phyloP scores from a whole-genome alignment of 176 grass and related monocot genomes.

The Carex scoparia region DNA sequence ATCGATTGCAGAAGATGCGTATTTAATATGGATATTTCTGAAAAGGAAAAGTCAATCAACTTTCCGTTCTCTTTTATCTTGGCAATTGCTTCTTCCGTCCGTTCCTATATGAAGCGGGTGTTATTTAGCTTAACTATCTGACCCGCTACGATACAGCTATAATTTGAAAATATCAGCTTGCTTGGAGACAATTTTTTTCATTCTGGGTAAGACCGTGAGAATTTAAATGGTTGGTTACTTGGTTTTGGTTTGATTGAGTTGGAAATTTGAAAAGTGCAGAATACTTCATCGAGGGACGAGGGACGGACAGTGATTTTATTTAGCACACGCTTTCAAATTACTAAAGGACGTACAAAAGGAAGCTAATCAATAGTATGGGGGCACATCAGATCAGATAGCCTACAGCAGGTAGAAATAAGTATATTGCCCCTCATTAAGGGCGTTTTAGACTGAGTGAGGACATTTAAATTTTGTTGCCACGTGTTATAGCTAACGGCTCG shows the following conservation, averaged over 20 bases:
- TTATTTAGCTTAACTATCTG: background rate
- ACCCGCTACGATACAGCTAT: background rate
- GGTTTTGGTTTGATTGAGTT: background rate
- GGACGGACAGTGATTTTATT: background rate
- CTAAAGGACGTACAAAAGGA: background rate
- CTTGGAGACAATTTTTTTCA: background rate
- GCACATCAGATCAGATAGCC: background rate
- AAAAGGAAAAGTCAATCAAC: constrained; percentile 2
- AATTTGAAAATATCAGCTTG: background rate
- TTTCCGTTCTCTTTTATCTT: background rate
- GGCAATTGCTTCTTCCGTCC: background rate
- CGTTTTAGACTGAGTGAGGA: background rate
- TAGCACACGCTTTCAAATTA: background rate
- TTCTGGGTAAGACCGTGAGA: background rate
- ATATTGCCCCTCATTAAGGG: background rate
- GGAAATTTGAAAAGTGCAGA: constrained; percentile 21
- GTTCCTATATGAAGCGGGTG: background rate
- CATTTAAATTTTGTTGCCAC: background rate
- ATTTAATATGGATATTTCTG: background rate
- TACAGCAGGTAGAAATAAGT: background rate
- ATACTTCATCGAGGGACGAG: background rate
- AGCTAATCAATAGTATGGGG: background rate
- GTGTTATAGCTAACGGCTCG: background rate
- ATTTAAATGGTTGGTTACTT: too few relatives aligned
- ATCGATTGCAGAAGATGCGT: background rate